Base-by-base conservation (phyloP, 228 moss, liverwort and hornwort genomes). In the Sphagnum magellanicum region DNA sequence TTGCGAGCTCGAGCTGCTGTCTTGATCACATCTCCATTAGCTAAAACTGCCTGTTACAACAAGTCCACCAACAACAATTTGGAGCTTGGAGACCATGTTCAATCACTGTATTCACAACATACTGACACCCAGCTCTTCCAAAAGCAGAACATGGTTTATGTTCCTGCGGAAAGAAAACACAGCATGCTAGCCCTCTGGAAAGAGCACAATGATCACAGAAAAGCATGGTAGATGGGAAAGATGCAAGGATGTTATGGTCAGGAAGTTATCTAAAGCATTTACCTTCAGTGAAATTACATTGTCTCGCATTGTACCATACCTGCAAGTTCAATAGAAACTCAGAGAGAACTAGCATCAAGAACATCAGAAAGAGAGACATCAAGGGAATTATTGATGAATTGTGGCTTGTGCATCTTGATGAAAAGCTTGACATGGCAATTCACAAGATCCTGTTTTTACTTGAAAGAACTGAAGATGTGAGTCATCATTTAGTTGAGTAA, bases 291-390 rank as follows among this genome's bases (percentile, higher is more conserved):
- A 87, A 77, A 98, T 87, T 51, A 98, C 98, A 57, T 98, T 98
- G 70, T 98, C 98, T 79, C 94, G 84, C 92, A 98, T 98, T 64
- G 98, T 98, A 50, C 98, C 98, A 77, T 98, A 98, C 72, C 97
- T 97, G 85, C 71, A 78, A 76, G 57, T 6, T 49, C n/a, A 32
- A 32, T 32, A 32, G 32, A 32, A 32, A 32, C 32, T 32, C 3
- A 32, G 32, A 32, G 32, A 32, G 32, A 32, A 32, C 32, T 32
- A 32, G 32, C 1, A 32, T 32, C 32, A 32, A n/a, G 13, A 52
- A 48, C 49, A 48, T 47, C 51, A 8, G 51, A 4, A 1, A 14
- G 16, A 47, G 10, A 9, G 51, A 14, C 46, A 15, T 67, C 50
- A 48, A 50, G 6, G 10, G 61, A 5, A 62, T 46, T 6, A 32